These are phyloP conservation scores for Trichoderma brevicompactum DNA, from an alignment of 2,329 filamentous ascomycete genomes.

Conservation along the genomic window DNA sequence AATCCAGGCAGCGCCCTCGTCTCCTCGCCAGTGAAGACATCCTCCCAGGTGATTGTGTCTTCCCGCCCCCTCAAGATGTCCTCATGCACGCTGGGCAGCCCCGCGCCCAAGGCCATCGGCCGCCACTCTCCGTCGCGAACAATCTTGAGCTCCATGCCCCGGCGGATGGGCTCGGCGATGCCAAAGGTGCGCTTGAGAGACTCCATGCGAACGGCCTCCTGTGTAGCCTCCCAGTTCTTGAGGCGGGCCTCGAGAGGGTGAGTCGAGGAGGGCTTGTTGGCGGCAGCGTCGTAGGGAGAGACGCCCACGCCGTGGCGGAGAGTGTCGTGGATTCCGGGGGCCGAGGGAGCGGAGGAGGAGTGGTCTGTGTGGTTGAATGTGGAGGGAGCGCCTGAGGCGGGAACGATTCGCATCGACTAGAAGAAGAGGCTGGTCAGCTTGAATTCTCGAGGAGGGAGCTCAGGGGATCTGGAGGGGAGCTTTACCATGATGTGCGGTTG, in stretches of 20 bases:
- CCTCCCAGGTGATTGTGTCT: slow-evolving; percentile 83
- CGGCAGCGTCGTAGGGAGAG: slow-evolving; percentile 54
- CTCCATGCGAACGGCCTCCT: slow-evolving; percentile 87
- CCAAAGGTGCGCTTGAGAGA: slow-evolving; percentile 85
- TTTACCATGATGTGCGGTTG: neutral
- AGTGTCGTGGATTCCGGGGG: slow-evolving; percentile 90
- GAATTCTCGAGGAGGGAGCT: neutral
- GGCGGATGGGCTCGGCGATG: slow-evolving; percentile 87
- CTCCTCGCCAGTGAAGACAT: slow-evolving; percentile 84
- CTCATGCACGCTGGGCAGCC: slow-evolving; percentile 73
- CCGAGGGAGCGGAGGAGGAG: slow-evolving; percentile 79
- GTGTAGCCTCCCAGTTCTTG: slow-evolving; percentile 85
- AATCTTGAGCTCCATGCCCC: slow-evolving; percentile 95
- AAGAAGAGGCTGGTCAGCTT: slow-evolving; percentile 34
- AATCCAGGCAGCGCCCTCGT: slow-evolving; percentile 71
- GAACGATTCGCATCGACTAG: slow-evolving; percentile 89
- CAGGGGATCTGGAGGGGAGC: neutral
- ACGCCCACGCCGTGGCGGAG: slow-evolving; percentile 82
- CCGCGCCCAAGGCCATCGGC: slow-evolving; percentile 68
- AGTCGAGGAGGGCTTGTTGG: slow-evolving; percentile 57
- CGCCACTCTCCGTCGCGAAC: slow-evolving; percentile 79
- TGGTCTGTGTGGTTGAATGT: slow-evolving; percentile 63
- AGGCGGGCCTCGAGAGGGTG: slow-evolving; percentile 94
- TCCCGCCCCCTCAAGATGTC: slow-evolving; percentile 86
- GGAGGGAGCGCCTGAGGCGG: slow-evolving; percentile 67